Base-by-base conservation (phyloP, 768 basidiomycete species). In the Rhodocollybia butyracea region DNA sequence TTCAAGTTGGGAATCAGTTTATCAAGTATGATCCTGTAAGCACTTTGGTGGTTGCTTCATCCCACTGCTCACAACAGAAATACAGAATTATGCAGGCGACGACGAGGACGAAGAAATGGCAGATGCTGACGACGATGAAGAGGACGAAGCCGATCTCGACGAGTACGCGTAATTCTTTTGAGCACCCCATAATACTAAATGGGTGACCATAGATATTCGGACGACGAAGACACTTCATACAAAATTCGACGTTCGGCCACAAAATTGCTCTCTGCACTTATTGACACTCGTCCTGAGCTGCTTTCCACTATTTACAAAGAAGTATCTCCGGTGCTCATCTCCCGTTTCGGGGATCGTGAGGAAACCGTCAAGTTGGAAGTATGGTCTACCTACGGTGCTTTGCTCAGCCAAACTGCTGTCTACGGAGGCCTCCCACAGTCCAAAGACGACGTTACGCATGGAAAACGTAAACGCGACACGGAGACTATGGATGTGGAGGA, bases 161-260 rank as follows among this genome's bases (percentile, higher is more conserved):
- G 88, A 90, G 88, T 89, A 63, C 64, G 87, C 72, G 12, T 17
- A 30, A 38, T 60, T 24, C 2, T 34, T 34, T 30, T 2, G 46
- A 38, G 15, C 26, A 45, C 26, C 42, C 31, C 39, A 41, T 31
- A 45, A 66, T 5, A 63, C 52, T 29, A 24, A 51, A 6, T 13
- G 5, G 32, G 3, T 12, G 12, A 15, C 19, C 10, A 26, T 60
- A 95, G 92, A 59, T 98, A 97, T 69, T 94, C 93, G 5, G 97
- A 99, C 62, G 97, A 99, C 56, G 97, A 98, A 68, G 97, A 99
- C 65, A 91, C 90, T 11, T 98, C 96, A 0, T 98, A 97, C 82
- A 98, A 98, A 70, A 92, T 97, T 55, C 88, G 97, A 60, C 85
- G 97, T 42, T 88, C 92, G 6, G 88, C 97, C 6, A 93, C 94